Percentiles rank a stretch among this genome's conserved stretches.
Evolutionary conservation across 164 flowering plant species (phyloP).

Genomic region (Aristolochia contorta): DNA sequence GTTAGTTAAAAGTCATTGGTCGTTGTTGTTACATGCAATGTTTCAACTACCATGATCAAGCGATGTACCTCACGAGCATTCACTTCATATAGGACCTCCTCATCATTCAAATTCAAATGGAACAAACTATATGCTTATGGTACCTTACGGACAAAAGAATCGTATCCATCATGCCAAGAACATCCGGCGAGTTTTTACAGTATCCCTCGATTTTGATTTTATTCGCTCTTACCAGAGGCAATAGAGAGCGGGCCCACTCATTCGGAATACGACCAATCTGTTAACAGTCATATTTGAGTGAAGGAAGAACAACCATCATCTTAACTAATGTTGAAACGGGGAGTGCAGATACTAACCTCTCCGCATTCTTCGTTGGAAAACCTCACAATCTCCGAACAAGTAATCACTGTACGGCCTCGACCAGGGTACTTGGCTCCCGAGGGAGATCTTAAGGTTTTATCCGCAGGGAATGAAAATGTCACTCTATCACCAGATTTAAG

Average conservation of each 20-base stretch:
- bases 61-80: too few relatives aligned
- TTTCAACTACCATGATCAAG: too few relatives aligned
- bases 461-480: constrained; percentile 49
- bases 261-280: constrained; percentile 97
- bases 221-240: constrained; percentile 76
- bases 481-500: constrained; percentile 62
- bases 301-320: background rate
- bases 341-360: constrained; percentile 39
- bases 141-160: constrained; percentile 70
- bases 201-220: constrained; percentile 62
- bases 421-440: constrained; percentile 41
- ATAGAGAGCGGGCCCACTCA: constrained; percentile 89
- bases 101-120: too few relatives aligned
- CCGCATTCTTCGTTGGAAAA: constrained; percentile 68
- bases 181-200: constrained; percentile 64
- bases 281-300: background rate
- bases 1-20: too few relatives aligned
- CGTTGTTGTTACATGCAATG: too few relatives aligned
- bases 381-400: constrained; percentile 84
- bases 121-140: background rate
- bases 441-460: constrained; percentile 21
- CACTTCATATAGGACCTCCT: too few relatives aligned
- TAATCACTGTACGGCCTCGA: constrained; percentile 36
- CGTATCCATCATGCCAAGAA: constrained; percentile 74
- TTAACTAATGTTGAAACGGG: background rate